Conservation (phyloP, 768 basidiomycete genomes). For the Clathrus columnatus region DNA sequence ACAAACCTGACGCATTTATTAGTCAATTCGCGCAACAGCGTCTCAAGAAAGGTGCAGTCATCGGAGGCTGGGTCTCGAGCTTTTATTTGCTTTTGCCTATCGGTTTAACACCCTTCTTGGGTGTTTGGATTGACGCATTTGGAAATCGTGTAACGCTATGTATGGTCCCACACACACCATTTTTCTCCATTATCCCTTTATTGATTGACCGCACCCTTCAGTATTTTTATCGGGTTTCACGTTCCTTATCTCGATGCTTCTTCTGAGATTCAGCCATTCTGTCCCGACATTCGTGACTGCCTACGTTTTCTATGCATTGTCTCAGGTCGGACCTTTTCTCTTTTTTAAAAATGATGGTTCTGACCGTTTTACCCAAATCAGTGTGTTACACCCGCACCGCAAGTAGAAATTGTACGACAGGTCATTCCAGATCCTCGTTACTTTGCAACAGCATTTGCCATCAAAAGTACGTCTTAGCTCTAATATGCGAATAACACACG, state of each 20-base stretch:
- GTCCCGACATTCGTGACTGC: conserved; percentile 33
- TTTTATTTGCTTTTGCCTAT: conserved; percentile 34
- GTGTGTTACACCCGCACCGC: conserved; percentile 28
- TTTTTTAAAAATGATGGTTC: too few species aligned
- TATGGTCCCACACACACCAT: conserved; percentile 16
- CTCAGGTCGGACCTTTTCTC: conserved; percentile 28
- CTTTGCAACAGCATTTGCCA: conserved; percentile 34
- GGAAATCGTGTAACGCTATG: conserved; percentile 33
- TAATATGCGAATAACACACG: neutral
- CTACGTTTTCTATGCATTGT: conserved; percentile 34
- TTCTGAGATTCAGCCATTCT: conserved; percentile 30
- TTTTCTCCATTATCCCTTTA: too few species aligned
- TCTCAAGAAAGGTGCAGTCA: conserved; percentile 32
- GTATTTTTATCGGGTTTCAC: conserved; percentile 32
- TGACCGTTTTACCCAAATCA: conserved; percentile 1
- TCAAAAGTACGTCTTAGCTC: conserved; percentile 23
- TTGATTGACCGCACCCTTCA: too few species aligned
- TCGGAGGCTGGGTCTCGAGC: conserved; percentile 37
- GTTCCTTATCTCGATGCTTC: conserved; percentile 34
- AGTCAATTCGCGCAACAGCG: conserved; percentile 37
- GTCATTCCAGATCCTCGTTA: conserved; percentile 34
- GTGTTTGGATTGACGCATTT: conserved; percentile 32
- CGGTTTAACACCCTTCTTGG: conserved; percentile 32
- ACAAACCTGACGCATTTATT: too few species aligned
- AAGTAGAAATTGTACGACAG: conserved; percentile 31